These are phyloP conservation scores for Trichosanthes truncata DNA, from an alignment of 306 rosid species.

Conservation along the genomic window DNA sequence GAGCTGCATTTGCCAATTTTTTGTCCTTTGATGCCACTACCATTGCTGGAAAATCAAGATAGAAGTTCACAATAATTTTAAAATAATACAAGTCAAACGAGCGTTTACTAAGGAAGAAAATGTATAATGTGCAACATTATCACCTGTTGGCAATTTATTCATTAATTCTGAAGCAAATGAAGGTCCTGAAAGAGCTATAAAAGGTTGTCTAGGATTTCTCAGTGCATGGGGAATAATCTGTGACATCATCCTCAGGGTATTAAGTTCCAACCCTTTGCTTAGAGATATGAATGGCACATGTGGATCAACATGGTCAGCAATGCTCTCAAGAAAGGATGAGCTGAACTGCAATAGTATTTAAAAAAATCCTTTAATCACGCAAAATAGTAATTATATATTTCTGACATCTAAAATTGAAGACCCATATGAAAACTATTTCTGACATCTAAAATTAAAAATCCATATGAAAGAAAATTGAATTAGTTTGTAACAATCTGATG, in stretches of 20 bases:
- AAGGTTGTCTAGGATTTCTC: slow-evolving; percentile 82
- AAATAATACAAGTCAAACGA: neutral
- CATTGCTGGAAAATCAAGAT: slow-evolving; percentile 54
- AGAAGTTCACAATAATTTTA: neutral
- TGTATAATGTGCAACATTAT: neutral
- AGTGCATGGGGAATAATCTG: slow-evolving; percentile 83
- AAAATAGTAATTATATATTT: neutral
- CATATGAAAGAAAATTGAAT: neutral
- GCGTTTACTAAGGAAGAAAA: neutral
- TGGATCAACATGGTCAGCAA: slow-evolving; percentile 81
- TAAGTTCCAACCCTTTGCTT: slow-evolving; percentile 88
- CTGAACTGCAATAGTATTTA: slow-evolving; percentile 56
- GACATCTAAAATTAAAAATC: neutral
- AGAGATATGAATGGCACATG: slow-evolving; percentile 81
- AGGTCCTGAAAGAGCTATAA: slow-evolving; percentile 88
- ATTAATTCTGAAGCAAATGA: slow-evolving; percentile 80
- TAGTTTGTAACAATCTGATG: neutral
- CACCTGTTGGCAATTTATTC: slow-evolving; percentile 92
- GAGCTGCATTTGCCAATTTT: slow-evolving; percentile 71
- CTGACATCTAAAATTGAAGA: neutral
- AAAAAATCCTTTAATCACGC: neutral
- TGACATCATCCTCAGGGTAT: slow-evolving; percentile 86
- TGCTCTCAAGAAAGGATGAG: slow-evolving; percentile 59
- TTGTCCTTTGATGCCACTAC: slow-evolving; percentile 88
- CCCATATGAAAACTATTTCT: neutral